These are phyloP conservation scores for Polygonum maritimum DNA, from an alignment of 148 eudicot species.

Conservation along the genomic window DNA sequence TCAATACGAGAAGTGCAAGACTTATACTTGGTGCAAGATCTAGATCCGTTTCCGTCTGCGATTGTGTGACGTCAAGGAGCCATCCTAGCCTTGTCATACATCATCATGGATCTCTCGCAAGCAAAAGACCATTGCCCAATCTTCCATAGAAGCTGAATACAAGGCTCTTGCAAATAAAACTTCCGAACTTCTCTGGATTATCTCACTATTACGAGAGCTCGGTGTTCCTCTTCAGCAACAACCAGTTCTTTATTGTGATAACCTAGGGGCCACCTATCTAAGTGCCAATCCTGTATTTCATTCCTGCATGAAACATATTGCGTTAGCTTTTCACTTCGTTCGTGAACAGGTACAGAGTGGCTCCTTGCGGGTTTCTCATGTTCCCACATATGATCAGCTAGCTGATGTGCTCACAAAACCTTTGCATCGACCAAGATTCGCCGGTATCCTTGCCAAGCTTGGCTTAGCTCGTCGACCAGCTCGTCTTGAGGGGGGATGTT, in stretches of 20 bases:
- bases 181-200: neutral
- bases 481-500: no score
- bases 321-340: neutral
- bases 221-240: neutral
- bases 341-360: neutral
- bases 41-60: no score
- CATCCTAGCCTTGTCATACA: no score
- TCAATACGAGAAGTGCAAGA: no score
- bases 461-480: no score
- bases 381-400: neutral
- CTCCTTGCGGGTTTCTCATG: neutral
- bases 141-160: neutral
- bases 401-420: neutral
- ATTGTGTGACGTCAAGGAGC: no score
- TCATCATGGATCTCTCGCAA: neutral
- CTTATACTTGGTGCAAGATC: no score
- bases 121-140: neutral
- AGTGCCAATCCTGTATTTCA: neutral
- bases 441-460: no score
- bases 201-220: neutral
- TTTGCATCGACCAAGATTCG: neutral
- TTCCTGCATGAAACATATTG: neutral
- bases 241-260: neutral
- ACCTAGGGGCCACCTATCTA: neutral
- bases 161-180: neutral